Base-by-base conservation (phyloP, 495 filamentous ascomycete genomes). In the Xylaria cubensis region DNA sequence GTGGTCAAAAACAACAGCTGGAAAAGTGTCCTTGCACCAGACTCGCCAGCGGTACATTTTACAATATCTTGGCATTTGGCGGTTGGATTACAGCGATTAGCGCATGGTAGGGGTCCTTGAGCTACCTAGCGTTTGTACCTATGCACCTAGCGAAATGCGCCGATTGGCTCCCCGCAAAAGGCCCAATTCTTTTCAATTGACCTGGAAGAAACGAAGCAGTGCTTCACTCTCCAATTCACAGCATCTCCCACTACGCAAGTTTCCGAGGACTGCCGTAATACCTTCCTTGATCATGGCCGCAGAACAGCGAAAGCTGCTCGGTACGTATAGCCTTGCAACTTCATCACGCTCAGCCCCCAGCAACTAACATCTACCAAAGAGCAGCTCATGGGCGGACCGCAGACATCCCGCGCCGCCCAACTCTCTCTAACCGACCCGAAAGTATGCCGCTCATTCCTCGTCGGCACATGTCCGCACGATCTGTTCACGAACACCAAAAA, bases 401-500 rank as follows among this genome's bases (percentile, higher is more conserved):
- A 91, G 66, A 85, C 90, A 41, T 90, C 91, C 58, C 90, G 91
- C 82, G 86, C 90, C 62, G 85, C 92, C 12, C 91, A 96, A 82
- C 88, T 97, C 78, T 90, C 92, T 58, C 91, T 98, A 74, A 96
- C 93, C 59, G 97, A 99, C 82, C 86, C 92, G 44, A 97, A 97
- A 84, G 93, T 97, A 74, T 99, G 96, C 85, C 93, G 94, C 66
- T 97, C 94, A 69, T 98, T 94, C 83, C 88, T 99, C 64, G 94
- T 89, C 72, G 96, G 96, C 74, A 97, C 93, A 51, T 99, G 96
- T 80, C 96, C 96, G 6, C 95, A 98, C 85, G 96, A 99, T 84
- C 94, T 98, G 79, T 99, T 99, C 89, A 98, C 95, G 72, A 99
- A 99, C 84, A 99, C 96, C 51, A 98, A 97, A 83, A 94, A 97